Percentiles rank a stretch among this genome's conserved stretches.
Evolutionary conservation across 352 stramenopile genomes (phyloP).

Genomic region (Globisporangium nagaii): DNA sequence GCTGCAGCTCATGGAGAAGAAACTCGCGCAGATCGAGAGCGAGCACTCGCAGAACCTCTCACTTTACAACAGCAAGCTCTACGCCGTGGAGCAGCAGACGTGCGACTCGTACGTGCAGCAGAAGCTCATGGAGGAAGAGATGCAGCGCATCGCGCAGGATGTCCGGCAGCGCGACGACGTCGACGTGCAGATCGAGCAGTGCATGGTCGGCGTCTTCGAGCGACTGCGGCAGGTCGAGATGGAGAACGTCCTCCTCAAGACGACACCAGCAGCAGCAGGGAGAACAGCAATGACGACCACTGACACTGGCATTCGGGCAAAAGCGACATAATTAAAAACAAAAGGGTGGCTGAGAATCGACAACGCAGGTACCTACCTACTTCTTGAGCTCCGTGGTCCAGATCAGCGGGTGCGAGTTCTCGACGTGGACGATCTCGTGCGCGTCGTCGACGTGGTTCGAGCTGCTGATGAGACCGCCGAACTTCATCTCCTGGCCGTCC

Average conservation of each 20-base stretch:
- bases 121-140: slow-evolving; percentile 37
- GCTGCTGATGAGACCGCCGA: slow-evolving; percentile 81
- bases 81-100: slow-evolving; percentile 45
- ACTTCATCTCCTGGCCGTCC: slow-evolving; percentile 47
- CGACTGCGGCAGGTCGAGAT: slow-evolving; percentile 43
- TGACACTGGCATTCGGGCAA: neutral
- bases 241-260: slow-evolving; percentile 39
- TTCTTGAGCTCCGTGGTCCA: slow-evolving; percentile 86
- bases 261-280: neutral
- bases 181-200: slow-evolving; percentile 48
- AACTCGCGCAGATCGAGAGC: slow-evolving; percentile 30
- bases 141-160: slow-evolving; percentile 30
- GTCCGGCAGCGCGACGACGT: slow-evolving; percentile 42
- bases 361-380: slow-evolving; percentile 7
- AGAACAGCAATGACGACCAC: too few relatives aligned
- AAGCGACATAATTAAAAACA: neutral
- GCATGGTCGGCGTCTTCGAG: slow-evolving; percentile 47
- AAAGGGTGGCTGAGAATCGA: neutral
- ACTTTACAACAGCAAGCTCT: slow-evolving; percentile 43
- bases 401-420: slow-evolving; percentile 74
- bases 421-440: slow-evolving; percentile 48
- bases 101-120: slow-evolving; percentile 49
- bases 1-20: slow-evolving; percentile 34
- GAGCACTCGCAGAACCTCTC: slow-evolving; percentile 31
- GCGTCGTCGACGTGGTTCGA: slow-evolving; percentile 71